Evolutionary conservation across 2,329 filamentous ascomycete genomes (phyloP), one percentile per base, ranked within the genome.

Genomic region (Nemania abortiva): DNA sequence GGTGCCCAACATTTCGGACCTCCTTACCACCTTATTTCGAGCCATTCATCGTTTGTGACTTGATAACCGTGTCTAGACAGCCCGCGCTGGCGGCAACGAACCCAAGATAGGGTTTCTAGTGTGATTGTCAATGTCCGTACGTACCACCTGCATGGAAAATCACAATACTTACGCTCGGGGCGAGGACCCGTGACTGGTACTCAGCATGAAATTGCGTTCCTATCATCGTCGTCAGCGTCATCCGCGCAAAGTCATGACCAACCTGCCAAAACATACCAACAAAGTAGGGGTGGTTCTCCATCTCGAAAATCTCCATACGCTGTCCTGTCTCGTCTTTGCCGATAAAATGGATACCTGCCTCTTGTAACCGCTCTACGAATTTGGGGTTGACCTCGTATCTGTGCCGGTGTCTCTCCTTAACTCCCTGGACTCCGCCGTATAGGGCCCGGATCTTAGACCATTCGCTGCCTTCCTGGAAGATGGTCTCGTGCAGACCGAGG

Each of bases 351-450:
- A 97, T 84, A 0, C 94, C 94, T 5, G 86, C 88, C 54, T 87
- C 82, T 72, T 93, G 87, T 3, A 97, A 84, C 37, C 82, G 82
- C 3, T 91, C 88, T 61, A 97, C 88, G 76, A 91, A 91, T 11
- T 89, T 87, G 0, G 94, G 94, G 82, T 97, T 97, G 72, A 97
- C 92, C 83, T 97, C 94, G 79, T 97, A 97, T 45, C 94, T 89
- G 81, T 97, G 94, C 69, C 94, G 89, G 80, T 97, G 94, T 59
- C 94, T 89, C 84, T 97, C 94, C 67, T 86, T 81, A 52, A 92
- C 86, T 20, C 82, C 80, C 0, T 84, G 79, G 1, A 81, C 83
- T 1, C 83, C 81, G 3, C 90, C 91, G 79, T 97, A 97, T 10
- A 97, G 82, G 7, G 88, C 87, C 18, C 93, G 90, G 29, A 97